A percentile compares a stretch with the other conserved stretches of the same genome.
Evolutionary conservation across 768 basidiomycete genomes (phyloP).

Genomic region (Amanita pseudoporphyria): DNA sequence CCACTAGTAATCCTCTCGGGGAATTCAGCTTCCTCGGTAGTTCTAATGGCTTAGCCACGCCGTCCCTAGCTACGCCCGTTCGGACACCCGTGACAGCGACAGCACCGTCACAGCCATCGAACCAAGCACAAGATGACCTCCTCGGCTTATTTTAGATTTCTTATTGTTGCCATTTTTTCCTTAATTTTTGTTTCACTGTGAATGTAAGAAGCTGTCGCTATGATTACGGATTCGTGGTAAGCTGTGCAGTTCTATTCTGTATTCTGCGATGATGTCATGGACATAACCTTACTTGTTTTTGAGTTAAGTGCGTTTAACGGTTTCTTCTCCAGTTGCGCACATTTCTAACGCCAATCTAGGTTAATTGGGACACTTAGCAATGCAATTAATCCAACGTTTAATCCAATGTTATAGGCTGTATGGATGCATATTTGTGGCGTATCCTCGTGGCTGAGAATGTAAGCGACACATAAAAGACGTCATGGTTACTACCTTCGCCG

Average conservation of each 20-base stretch:
- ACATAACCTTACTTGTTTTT: not conserved
- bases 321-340: not conserved
- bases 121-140: constrained; percentile 35
- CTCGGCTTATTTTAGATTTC: constrained; percentile 38
- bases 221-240: not conserved
- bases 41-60: constrained; percentile 12
- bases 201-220: not conserved
- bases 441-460: not conserved
- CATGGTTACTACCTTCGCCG: not conserved
- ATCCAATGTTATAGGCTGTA: too few relatives aligned
- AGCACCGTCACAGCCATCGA: constrained; percentile 16
- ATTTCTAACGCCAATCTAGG: not conserved
- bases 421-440: too few relatives aligned
- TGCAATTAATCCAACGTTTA: too few relatives aligned
- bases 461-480: not conserved
- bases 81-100: constrained; percentile 13
- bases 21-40: constrained; percentile 15
- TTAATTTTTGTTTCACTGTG: not conserved
- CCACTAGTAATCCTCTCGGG: constrained; percentile 10
- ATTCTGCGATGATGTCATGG: not conserved
- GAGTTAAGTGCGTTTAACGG: not conserved
- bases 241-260: not conserved
- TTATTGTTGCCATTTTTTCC: not conserved
- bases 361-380: not conserved
- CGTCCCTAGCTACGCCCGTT: constrained; percentile 21